Evolutionary conservation across 2,329 filamentous ascomycete species (phyloP).

Genomic region (Colletotrichum siamense): DNA sequence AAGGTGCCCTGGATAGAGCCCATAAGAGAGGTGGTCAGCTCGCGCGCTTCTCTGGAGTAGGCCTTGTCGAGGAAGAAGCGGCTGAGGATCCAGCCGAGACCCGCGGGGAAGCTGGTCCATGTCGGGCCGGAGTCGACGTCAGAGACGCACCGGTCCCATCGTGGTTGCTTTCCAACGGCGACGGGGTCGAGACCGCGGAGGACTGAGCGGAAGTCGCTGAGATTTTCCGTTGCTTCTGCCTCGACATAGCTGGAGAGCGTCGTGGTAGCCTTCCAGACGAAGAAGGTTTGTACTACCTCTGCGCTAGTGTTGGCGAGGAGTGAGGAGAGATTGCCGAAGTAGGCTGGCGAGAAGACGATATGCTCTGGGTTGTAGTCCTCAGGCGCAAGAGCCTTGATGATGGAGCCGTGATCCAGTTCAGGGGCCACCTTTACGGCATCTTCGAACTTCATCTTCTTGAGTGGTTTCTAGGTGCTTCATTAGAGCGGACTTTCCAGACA

Average conservation of each 20-base stretch:
- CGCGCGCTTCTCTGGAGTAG: constrained; percentile 69
- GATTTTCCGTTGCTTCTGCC: constrained; percentile 61
- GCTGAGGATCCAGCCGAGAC: constrained; percentile 71
- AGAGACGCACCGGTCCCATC: constrained; percentile 68
- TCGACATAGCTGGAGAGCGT: constrained; percentile 59
- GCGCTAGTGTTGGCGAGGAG: constrained; percentile 59
- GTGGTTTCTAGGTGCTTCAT: background rate
- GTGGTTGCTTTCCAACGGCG: constrained; percentile 54
- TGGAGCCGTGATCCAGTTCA: constrained; percentile 56
- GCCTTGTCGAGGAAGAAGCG: constrained; percentile 73
- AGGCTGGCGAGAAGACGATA: constrained; percentile 59
- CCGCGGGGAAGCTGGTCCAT: constrained; percentile 28
- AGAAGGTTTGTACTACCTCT: constrained; percentile 63
- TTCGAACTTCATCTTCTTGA: constrained; percentile 39
- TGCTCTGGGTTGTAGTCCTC: constrained; percentile 34
- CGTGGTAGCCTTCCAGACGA: constrained; percentile 68
- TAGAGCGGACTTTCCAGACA: background rate
- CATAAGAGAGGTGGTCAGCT: constrained; percentile 72
- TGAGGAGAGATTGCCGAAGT: constrained; percentile 61
- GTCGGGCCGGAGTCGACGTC: constrained; percentile 49
- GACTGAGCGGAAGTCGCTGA: constrained; percentile 51
- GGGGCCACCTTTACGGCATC: constrained; percentile 61
- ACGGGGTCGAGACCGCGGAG: background rate
- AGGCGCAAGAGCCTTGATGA: constrained; percentile 59
- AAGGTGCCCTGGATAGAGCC: constrained; percentile 74